Base-by-base conservation (phyloP, 2,329 filamentous ascomycete species). In the Fusarium citri region DNA sequence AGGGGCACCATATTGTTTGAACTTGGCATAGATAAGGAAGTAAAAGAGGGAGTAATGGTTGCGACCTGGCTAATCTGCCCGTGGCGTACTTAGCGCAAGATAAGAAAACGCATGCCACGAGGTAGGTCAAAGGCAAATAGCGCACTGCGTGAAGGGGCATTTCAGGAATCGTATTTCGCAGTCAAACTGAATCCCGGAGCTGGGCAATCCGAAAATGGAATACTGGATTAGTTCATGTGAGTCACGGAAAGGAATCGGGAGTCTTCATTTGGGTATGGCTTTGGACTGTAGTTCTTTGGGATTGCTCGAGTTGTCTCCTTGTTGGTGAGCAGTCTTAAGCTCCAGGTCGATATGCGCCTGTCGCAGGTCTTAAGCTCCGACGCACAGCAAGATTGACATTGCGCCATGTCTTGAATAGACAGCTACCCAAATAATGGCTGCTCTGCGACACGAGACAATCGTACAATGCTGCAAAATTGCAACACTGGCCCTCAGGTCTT, bases 81-180 rank as follows among this genome's bases (percentile, higher is more conserved):
- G 68, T 71, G 65, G 66, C 62, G 55, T 59, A 42, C 40, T 68
- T 72, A 69, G 69, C 57, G 66, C 41, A 60, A 71, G 72, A 74
- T 74, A 74, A 74, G 72, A 42, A 53, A 57, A 28, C 31, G 31
- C 56, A 55, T 49, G 37, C 46, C 50, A 31, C 26, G 23, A 57
- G 64, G 64, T 56, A 37, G 43, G 46, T 47, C 25, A 28, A 16
- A 50, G n/a, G 23, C 49, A 51, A 23, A 63, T 37, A 41, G 37
- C 26, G 60, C 47, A 46, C 11, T 53, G 42, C 18, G 30, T 23
- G 45, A 30, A 28, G 25, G 25, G 43, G 30, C 54, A 30, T 49
- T 40, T 23, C 30, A 16, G 31, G 15, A 23, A n/a, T 28, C 22
- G 37, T 23, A 45, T 48, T 37, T n/a, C 34, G 34, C 43, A 66